Percentiles rank a stretch among this genome's conserved stretches.
Evolutionary conservation across 768 basidiomycete genomes (phyloP).

Genomic region (Mycena kentingensis): DNA sequence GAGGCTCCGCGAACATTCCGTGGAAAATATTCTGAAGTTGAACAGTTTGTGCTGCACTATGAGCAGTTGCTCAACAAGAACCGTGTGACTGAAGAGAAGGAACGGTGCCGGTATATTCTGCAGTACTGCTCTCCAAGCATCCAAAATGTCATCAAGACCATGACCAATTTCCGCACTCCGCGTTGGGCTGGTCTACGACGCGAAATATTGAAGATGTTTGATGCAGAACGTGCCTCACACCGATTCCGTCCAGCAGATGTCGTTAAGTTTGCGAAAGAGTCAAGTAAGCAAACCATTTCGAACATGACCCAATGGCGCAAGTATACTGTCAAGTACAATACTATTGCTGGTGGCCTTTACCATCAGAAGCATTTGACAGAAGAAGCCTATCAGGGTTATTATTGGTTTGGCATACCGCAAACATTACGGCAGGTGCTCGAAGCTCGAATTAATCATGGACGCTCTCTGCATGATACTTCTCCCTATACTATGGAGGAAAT

Average conservation of each 20-base stretch:
- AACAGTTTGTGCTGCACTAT: slow-evolving; percentile 8
- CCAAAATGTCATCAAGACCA: slow-evolving; percentile 1
- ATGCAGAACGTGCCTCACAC: slow-evolving; percentile 10
- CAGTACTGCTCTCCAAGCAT: slow-evolving; percentile 14
- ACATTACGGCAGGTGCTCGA: not conserved
- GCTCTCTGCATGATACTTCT: not conserved
- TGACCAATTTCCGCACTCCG: not conserved
- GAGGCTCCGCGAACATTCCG: slow-evolving; percentile 13
- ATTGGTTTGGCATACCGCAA: slow-evolving; percentile 16
- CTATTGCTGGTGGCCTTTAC: slow-evolving; percentile 13
- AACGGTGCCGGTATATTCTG: slow-evolving; percentile 14
- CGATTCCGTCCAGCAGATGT: slow-evolving; percentile 8
- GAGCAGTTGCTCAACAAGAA: slow-evolving; percentile 3
- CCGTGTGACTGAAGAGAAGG: not conserved
- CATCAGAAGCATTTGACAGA: not conserved
- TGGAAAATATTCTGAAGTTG: slow-evolving; percentile 4
- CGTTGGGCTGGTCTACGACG: slow-evolving; percentile 4
- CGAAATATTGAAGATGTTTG: slow-evolving; percentile 12
- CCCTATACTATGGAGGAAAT: not conserved
- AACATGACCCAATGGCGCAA: slow-evolving; percentile 15
- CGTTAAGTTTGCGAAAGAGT: slow-evolving; percentile 1
- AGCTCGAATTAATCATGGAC: not conserved
- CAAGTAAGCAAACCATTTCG: not conserved
- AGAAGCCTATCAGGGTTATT: slow-evolving; percentile 1
- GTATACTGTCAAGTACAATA: slow-evolving; percentile 10